These are phyloP conservation scores for Ogataea nakhonphanomensis DNA, from an alignment of 805 yeast species.

Conservation along the genomic window DNA sequence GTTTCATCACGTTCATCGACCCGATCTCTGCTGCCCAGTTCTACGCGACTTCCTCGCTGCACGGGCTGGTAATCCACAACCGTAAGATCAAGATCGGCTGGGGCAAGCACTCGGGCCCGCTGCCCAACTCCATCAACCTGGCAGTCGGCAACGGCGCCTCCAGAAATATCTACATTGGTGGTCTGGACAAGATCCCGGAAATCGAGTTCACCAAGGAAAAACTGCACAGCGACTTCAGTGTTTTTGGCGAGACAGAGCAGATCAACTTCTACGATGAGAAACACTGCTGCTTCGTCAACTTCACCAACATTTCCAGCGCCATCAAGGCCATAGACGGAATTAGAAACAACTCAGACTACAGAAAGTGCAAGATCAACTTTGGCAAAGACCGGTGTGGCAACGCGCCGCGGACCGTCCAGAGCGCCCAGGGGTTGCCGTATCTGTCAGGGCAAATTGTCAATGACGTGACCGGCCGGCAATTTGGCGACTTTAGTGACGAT, in stretches of 20 bases:
- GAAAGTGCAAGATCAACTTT: slow-evolving; percentile 75
- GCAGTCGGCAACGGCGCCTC: slow-evolving; percentile 95
- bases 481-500: slow-evolving; percentile 22
- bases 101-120: slow-evolving; percentile 96
- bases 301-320: slow-evolving; percentile 87
- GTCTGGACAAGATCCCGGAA: slow-evolving; percentile 32
- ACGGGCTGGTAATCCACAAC: slow-evolving; percentile 82
- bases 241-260: slow-evolving; percentile 93
- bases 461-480: slow-evolving; percentile 20
- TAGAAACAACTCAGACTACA: slow-evolving; percentile 67
- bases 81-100: slow-evolving; percentile 90
- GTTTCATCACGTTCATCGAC: slow-evolving; percentile 93
- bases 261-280: slow-evolving; percentile 81
- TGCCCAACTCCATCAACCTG: slow-evolving; percentile 77
- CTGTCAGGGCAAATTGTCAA: slow-evolving; percentile 17
- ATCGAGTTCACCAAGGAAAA: slow-evolving; percentile 37
- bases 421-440: slow-evolving; percentile 8
- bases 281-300: slow-evolving; percentile 88
- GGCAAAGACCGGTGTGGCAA: slow-evolving; percentile 97
- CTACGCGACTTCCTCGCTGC: slow-evolving; percentile 88
- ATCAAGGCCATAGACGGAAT: slow-evolving; percentile 91
- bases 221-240: slow-evolving; percentile 68
- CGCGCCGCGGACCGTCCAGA: slow-evolving; percentile 70
- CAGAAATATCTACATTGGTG: slow-evolving; percentile 87
- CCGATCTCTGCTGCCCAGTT: slow-evolving; percentile 98